A percentile compares a stretch with the other conserved stretches of the same genome.
Evolutionary conservation across 2,329 filamentous ascomycete species (phyloP).

Genomic region (Botrytis deweyae): DNA sequence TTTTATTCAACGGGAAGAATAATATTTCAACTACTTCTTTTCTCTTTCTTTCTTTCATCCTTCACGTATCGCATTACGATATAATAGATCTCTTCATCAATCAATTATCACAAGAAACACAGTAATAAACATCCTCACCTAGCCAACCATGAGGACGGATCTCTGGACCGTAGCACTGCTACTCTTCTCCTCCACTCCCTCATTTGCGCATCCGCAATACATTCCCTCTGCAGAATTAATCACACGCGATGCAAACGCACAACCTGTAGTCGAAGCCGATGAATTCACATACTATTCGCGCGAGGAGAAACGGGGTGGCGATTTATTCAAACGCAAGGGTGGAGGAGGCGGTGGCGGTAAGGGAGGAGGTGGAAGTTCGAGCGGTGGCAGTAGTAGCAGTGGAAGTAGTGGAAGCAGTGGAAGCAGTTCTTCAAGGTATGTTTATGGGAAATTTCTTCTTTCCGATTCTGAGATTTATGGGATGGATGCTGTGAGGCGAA

Average conservation of each 20-base stretch:
- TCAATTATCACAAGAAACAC: neutral
- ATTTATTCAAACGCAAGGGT: constrained; percentile 60
- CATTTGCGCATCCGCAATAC: constrained; percentile 31
- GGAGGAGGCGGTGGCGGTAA: constrained; percentile 59
- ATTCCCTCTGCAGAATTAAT: constrained; percentile 26
- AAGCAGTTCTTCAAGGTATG: constrained; percentile 34
- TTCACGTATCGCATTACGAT: neutral
- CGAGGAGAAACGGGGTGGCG: constrained; percentile 29
- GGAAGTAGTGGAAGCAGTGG: constrained; percentile 26
- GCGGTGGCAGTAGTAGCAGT: neutral
- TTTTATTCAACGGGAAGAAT: neutral
- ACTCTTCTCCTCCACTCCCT: constrained; percentile 24
- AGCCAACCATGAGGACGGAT: constrained; percentile 27
- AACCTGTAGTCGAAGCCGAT: neutral
- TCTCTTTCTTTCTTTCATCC: neutral
- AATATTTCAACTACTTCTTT: neutral
- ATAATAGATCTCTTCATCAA: neutral
- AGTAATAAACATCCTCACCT: neutral
- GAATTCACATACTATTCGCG: constrained; percentile 17
- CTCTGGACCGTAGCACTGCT: constrained; percentile 27
- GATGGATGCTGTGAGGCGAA: neutral
- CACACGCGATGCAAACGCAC: constrained; percentile 23
- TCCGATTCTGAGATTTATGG: neutral
- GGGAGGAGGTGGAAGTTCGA: constrained; percentile 46
- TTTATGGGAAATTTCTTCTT: constrained; percentile 27